These are phyloP conservation scores for Misopates orontium DNA, from an alignment of 257 asterid genomes.

Conservation along the genomic window DNA sequence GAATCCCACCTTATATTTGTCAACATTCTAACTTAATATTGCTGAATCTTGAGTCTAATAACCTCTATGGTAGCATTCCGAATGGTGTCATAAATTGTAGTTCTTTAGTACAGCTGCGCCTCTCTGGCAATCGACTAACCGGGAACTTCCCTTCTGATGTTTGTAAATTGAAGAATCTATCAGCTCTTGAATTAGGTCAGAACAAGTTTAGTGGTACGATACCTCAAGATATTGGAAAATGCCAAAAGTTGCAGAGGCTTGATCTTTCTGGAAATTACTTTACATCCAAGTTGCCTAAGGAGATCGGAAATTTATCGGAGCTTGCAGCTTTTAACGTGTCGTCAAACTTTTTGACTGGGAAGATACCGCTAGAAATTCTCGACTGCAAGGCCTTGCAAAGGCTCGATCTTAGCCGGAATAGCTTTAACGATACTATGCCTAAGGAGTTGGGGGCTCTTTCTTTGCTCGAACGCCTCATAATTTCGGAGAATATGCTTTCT, in stretches of 20 bases:
- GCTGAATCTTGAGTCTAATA: conserved; percentile 74
- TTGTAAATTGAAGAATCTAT: conserved; percentile 65
- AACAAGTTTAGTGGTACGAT: conserved; percentile 68
- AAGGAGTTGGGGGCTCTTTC: conserved; percentile 64
- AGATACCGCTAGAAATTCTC: conserved; percentile 58
- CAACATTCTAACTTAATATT: conserved; percentile 52
- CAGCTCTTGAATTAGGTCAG: conserved; percentile 79
- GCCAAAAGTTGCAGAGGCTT: conserved; percentile 80
- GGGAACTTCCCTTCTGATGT: conserved; percentile 76
- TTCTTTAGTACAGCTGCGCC: conserved; percentile 72
- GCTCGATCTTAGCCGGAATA: conserved; percentile 82
- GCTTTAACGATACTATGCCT: conserved; percentile 57
- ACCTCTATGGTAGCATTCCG: conserved; percentile 67
- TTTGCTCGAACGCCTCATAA: conserved; percentile 71
- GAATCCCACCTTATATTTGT: conserved; percentile 73
- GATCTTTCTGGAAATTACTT: conserved; percentile 72
- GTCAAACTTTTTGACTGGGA: conserved; percentile 58
- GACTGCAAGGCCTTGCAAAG: conserved; percentile 73
- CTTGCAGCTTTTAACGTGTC: conserved; percentile 82
- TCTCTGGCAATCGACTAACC: conserved; percentile 50
- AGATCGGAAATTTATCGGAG: conserved; percentile 61
- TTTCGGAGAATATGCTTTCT: conserved; percentile 68
- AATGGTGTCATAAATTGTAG: conserved; percentile 56
- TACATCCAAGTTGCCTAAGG: conserved; percentile 61
- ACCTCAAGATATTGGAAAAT: conserved; percentile 61